Conservation (phyloP, 306 rosid species). For the Vicia faba region DNA sequence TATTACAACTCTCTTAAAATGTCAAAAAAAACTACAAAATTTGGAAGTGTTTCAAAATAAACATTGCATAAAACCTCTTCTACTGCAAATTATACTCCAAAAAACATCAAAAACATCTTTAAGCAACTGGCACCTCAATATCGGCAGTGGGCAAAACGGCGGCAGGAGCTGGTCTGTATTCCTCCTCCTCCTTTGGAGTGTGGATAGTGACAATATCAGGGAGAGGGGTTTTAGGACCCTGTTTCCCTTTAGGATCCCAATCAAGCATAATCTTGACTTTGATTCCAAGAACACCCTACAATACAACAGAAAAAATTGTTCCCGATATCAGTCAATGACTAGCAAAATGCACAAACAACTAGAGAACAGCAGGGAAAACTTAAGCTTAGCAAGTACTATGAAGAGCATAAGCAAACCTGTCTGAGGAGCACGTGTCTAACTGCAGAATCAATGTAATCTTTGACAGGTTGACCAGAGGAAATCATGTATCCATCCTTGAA, state of each 20-base stretch:
- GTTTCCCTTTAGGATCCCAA: slow-evolving; percentile 23
- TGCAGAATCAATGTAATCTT: slow-evolving; percentile 27
- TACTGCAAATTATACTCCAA: background rate
- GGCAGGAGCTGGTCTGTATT: background rate
- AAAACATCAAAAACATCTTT: background rate
- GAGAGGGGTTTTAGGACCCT: slow-evolving; percentile 9
- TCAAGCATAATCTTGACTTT: slow-evolving; percentile 9
- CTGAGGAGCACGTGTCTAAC: slow-evolving; percentile 26
- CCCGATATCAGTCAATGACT: background rate
- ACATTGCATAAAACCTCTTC: background rate
- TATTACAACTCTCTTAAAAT: background rate
- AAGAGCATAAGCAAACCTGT: slow-evolving; percentile 5
- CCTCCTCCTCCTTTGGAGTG: slow-evolving; percentile 12
- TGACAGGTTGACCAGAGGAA: slow-evolving; percentile 25
- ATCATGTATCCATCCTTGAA: slow-evolving; percentile 29
- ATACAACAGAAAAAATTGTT: background rate
- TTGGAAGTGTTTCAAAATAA: slow-evolving; percentile 4
- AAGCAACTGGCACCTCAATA: slow-evolving; percentile 13
- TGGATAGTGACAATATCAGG: slow-evolving; percentile 23
- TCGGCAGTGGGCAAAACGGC: slow-evolving; percentile 8
- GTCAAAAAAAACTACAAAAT: slow-evolving; percentile 24
- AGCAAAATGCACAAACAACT: background rate
- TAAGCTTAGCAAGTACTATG: too few species aligned
- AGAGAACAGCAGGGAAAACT: background rate
- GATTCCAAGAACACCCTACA: slow-evolving; percentile 3